Base-by-base conservation (phyloP, 129 eudicot genomes). In the Flaveria bidentis region DNA sequence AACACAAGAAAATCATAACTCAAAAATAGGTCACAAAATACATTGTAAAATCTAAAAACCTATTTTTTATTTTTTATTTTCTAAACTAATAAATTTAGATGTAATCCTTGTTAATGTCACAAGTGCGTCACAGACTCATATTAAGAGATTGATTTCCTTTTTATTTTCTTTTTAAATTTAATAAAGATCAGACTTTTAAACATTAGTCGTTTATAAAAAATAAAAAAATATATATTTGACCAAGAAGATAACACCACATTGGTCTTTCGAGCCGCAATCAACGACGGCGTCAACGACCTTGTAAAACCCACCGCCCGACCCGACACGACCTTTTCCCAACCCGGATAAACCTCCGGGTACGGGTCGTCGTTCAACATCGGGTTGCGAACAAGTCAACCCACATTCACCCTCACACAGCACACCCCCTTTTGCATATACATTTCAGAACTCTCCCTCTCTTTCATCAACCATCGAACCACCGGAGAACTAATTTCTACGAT, bases 371-470 rank as follows among this genome's bases (percentile, higher is more conserved):
- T 80, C 72, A 65, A 81, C 80, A 66, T 65, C 71, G 77, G 64
- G 55, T 60, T 74, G 63, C 76, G 72, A 78, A 58, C 67, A 23
- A 66, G 76, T 80, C 82, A 69, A 46, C 73, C 79, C 72, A 77
- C 11, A 20, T 74, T 69, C 71, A 70, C 33, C 25, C 49, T 53
- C 56, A 68, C 67, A 36, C 26, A 9, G 56, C 67, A 36, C 26
- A 9, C 68, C 53, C 46, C 53, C 53, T 65, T 66, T 50, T 58
- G 81, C 42, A 53, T 74, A 49, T 75, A 74, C 84, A 26, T 66
- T 74, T 69, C 80, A 67, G 66, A 72, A 57, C 84, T 81, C 49
- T 62, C 26, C 63, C 72, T 62, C 65, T 73, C 79, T 30, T 26
- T 7, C 70, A 58, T 65, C 45, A 16, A 30, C 36, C 36, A 30